Base-by-base conservation (phyloP, 331 rosid species). In the Phaseolus coccineus region DNA sequence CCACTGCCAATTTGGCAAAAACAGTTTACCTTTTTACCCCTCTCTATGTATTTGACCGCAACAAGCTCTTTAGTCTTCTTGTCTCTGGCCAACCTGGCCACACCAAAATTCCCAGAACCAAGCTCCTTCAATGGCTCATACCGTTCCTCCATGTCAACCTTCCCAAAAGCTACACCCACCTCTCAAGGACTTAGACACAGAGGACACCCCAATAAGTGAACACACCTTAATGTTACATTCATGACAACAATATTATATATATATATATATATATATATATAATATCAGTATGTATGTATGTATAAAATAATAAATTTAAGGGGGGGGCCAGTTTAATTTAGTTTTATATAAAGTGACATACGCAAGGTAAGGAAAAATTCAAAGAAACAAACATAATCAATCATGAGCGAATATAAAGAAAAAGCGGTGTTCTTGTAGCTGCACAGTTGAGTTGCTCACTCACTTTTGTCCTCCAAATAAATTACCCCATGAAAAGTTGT, bases 101-200 rank as follows among this genome's bases (percentile, higher is more conserved):
- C 98, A 75, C 96, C 99, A 55, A 96, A 96, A 81, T 93, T 93
- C 55, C 98, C 99, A 72, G 94, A 83, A 82, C 97, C 99, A 87
- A 95, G 97, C 35, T 95, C 96, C 90, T 93, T 93, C 85, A 93
- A 27, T 79, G 98, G 83, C 84, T 95, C 99, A 30, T 91, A 95
- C 52, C 97, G 61, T 69, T 93, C 96, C 83, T 95, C 99, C 98
- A 95, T 95, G 77, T 67, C 83, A 82, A 81, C 65, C 72, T 82
- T 58, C n/a, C 65, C 25, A 71, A 82, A 73, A 74, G 40, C 61
- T 33, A 68, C 64, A 39, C 51, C 44, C 51, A 10, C 19, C 15
- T 16, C 47, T 35, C 25, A 63, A 63, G 10, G 15, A 61, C 46
- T 14, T 31, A 33, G 44, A 58, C 16, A 35, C 48, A 64, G 51